Conservation (phyloP, 2,329 filamentous ascomycete species). For the Colletotrichum kahawae region DNA sequence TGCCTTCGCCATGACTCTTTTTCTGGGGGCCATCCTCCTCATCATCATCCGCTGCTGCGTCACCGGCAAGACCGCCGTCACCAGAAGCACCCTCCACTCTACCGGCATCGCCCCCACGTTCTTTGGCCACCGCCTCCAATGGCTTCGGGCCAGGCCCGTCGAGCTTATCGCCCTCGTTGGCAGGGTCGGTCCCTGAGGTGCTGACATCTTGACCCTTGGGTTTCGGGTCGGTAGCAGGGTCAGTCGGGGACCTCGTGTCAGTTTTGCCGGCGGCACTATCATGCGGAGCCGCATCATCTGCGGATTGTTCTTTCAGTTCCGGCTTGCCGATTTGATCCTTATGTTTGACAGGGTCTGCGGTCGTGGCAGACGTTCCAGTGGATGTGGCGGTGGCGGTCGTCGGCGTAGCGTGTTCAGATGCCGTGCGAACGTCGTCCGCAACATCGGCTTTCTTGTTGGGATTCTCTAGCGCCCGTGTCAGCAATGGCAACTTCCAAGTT, state of each 20-base stretch:
- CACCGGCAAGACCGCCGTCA: constrained; percentile 24
- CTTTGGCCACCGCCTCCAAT: constrained; percentile 39
- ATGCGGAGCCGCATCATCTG: constrained; percentile 14
- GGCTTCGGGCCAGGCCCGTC: constrained; percentile 50
- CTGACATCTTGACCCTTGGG: constrained; percentile 39
- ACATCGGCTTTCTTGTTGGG: constrained; percentile 1
- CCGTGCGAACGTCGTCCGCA: neutral
- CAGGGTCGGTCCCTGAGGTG: constrained; percentile 34
- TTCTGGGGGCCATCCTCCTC: constrained; percentile 23
- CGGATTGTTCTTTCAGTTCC: constrained; percentile 23
- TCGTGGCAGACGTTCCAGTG: neutral
- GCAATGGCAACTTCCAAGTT: neutral
- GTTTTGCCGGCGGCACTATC: constrained; percentile 36
- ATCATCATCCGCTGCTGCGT: neutral
- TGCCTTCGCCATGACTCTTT: constrained; percentile 42
- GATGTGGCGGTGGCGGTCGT: neutral
- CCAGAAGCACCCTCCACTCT: constrained; percentile 1
- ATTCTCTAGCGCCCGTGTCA: neutral
- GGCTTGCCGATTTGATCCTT: constrained; percentile 26
- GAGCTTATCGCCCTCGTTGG: constrained; percentile 38
- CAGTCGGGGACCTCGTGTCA: constrained; percentile 43
- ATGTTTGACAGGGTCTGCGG: neutral
- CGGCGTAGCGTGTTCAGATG: neutral
- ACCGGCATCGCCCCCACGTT: constrained; percentile 38
- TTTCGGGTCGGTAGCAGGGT: constrained; percentile 38